Base-by-base conservation (phyloP, 495 filamentous ascomycete species). In the Podospora comata region DNA sequence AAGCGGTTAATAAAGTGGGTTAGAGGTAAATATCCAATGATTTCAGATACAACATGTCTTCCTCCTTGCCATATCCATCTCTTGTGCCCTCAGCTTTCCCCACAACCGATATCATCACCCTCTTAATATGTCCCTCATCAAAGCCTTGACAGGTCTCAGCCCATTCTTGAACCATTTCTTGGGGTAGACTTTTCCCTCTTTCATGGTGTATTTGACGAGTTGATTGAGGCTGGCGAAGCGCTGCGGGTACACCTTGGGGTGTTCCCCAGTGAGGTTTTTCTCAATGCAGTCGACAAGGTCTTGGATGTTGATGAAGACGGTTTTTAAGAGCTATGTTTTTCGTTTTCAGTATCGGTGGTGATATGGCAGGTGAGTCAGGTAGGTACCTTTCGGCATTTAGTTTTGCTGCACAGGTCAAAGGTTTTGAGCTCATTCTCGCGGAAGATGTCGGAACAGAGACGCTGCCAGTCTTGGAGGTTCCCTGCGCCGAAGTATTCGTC, bases 251-350 rank as follows among this genome's bases (percentile, higher is more conserved):
- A 11, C 16, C 28, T 39, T 39, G 3, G 7, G 59, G 60, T 16
- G 27, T 1, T 70, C 71, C 2, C 30, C 30, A 5, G 30, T 7
- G 30, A 32, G 30, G 7, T 32, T 32, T 7, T 32, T 32, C 30
- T 56, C 39, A 4, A 68, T 39, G 27, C 71, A 75, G 0, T 74
- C 68, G 30, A 81, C 61, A 39, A 83, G 75, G 71, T 82, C 79
- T 9, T 64, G 44, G 60, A 82, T 80, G 64, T 81, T 81, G 55
- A 82, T 70, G 67, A 75, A 73, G 5, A 80, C 70, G 4, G n/a
- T 54, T 15, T 59, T 60, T 0, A 79, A 71, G 6, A 72, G 72
- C 79, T 80, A 30, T 30, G 3, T 30, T 26, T 18, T 9, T 54
- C 1, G 15, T 4, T n/a, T 26, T 68, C 32, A 34, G 55, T 5